phyloP scores from a whole-genome alignment of 148 eudicot genomes.

The Rhododendron mucronatum region DNA sequence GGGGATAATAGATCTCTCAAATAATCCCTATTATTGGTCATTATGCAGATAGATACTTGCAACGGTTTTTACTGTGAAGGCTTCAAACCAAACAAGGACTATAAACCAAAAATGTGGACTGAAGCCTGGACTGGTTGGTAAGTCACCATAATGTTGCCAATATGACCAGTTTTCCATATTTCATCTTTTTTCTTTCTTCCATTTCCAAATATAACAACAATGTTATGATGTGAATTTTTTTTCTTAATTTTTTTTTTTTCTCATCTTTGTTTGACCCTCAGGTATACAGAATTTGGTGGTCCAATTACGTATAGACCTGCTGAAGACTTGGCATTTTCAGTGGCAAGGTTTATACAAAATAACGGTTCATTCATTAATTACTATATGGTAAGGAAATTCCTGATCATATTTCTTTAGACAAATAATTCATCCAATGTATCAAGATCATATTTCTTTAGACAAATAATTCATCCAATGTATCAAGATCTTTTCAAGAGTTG shows the following conservation, averaged over 20 bases:
- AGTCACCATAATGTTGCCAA: not conserved
- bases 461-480: not conserved
- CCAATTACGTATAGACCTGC: slow-evolving; percentile 71
- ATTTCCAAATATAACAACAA: not conserved
- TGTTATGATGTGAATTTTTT: not conserved
- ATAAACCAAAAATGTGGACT: slow-evolving; percentile 89
- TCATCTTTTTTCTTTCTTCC: not conserved
- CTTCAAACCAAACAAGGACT: slow-evolving; percentile 50
- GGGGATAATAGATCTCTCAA: not conserved
- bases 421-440: not conserved
- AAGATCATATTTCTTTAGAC: not conserved
- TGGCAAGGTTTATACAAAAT: slow-evolving; percentile 77
- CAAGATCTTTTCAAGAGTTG: not conserved
- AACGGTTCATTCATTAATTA: slow-evolving; percentile 83
- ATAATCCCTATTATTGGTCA: not conserved
- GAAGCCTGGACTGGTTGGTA: slow-evolving; percentile 96
- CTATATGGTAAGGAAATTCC: slow-evolving; percentile 61
- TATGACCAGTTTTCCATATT: not conserved
- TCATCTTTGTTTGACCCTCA: slow-evolving; percentile 6
- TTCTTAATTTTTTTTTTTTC: not conserved
- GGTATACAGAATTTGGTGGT: slow-evolving; percentile 79
- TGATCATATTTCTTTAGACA: not conserved
- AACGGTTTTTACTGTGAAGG: slow-evolving; percentile 88
- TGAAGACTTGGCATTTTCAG: slow-evolving; percentile 83
- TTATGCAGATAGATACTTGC: slow-evolving; percentile 81